phyloP scores from a whole-genome alignment of 31 red algal species.

The Odonthalia washingtoniensis region DNA sequence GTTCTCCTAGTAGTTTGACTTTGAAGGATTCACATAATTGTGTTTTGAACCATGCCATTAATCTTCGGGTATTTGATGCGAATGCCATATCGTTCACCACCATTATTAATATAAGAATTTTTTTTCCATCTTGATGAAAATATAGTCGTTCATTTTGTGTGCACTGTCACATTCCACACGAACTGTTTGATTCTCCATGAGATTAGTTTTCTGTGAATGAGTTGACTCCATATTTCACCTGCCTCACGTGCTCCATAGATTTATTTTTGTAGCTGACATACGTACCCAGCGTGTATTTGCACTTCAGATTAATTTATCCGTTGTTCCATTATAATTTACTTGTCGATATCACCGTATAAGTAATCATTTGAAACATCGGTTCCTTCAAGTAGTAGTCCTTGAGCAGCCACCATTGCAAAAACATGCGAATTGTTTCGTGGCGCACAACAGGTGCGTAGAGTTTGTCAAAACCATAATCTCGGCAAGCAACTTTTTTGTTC shows the following conservation, averaged over 20 bases:
- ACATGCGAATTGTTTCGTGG: no score
- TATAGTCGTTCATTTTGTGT: background rate
- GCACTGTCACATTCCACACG: background rate
- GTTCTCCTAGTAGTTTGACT: slow-evolving; percentile 25
- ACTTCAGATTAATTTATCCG: background rate
- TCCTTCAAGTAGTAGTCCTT: slow-evolving; percentile 8
- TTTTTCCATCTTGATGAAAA: background rate
- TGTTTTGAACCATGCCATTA: background rate
- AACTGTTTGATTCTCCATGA: no score
- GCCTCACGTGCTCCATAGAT: background rate
- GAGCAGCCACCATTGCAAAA: slow-evolving; percentile 15
- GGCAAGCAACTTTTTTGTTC: slow-evolving; percentile 10
- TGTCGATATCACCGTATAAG: background rate
- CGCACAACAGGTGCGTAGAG: slow-evolving; percentile 32
- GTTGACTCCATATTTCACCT: background rate
- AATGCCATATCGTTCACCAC: slow-evolving; percentile 8
- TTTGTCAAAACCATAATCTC: slow-evolving; percentile 21
- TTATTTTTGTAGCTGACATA: background rate
- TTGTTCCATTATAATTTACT: background rate
- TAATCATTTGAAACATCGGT: slow-evolving; percentile 31
- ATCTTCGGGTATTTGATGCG: background rate
- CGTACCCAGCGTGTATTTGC: background rate
- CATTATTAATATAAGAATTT: background rate
- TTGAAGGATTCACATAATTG: background rate
- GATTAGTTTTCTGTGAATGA: no score